Evolutionary conservation across 139 green algal species (phyloP).

Genomic region (Chlamydomonas incerta): DNA sequence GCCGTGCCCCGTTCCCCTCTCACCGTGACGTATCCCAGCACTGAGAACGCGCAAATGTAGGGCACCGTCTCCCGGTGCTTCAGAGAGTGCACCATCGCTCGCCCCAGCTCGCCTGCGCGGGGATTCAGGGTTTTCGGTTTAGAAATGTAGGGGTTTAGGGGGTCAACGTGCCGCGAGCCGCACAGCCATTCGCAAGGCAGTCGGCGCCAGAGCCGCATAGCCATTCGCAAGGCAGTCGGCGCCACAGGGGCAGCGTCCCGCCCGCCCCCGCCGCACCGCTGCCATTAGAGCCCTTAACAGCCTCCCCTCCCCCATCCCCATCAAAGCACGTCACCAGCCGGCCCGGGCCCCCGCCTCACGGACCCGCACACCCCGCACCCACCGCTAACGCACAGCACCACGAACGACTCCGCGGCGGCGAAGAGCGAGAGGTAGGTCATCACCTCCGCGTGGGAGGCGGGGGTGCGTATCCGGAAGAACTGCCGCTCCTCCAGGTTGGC

Average conservation of each 20-base stretch:
- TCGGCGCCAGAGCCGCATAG: no score
- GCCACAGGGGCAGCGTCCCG: no score
- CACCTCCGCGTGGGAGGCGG: conserved; percentile 62
- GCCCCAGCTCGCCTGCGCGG: conserved; percentile 56
- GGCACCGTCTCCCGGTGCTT: conserved; percentile 56
- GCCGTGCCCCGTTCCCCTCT: no score
- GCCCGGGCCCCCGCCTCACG: background rate
- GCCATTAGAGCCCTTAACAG: background rate
- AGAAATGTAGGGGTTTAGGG: no score
- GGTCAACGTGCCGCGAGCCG: no score
- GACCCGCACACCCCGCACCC: background rate
- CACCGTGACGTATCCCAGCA: conserved; percentile 71
- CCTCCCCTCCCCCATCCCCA: background rate
- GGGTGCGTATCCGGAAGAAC: conserved; percentile 69
- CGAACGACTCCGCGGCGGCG: conserved; percentile 55
- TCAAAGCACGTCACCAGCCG: no score
- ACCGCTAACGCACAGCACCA: conserved; percentile 58
- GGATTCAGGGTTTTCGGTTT: no score
- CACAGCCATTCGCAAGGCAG: no score
- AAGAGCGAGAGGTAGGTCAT: conserved; percentile 70
- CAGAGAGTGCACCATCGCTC: conserved; percentile 57
- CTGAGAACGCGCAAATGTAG: conserved; percentile 63
- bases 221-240: no score
- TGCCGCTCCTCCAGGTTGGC: conserved; percentile 77
- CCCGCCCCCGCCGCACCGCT: no score